phyloP scores from a whole-genome alignment of 2,329 filamentous ascomycete species.

The Phyllosticta paracitricarpa region DNA sequence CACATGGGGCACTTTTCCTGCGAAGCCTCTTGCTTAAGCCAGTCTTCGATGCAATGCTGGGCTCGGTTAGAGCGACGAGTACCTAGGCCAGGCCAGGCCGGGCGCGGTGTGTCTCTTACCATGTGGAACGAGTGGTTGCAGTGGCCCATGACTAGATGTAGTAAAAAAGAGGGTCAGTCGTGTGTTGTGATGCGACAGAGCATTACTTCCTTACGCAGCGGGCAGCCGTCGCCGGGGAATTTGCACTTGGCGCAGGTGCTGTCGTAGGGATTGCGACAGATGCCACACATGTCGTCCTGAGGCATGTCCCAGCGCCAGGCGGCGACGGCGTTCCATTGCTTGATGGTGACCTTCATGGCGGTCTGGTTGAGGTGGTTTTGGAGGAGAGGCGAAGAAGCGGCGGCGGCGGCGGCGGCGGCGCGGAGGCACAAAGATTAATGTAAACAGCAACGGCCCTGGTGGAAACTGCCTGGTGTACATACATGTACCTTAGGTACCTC shows the following conservation, averaged over 20 bases:
- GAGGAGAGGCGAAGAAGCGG: slow-evolving; percentile 11
- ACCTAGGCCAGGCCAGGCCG: too few relatives aligned
- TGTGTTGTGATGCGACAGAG: background rate
- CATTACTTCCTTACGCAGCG: slow-evolving; percentile 55
- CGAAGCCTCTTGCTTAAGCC: slow-evolving; percentile 90
- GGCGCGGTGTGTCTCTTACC: slow-evolving; percentile 40
- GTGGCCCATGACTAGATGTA: slow-evolving; percentile 69
- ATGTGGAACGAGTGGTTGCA: slow-evolving; percentile 98
- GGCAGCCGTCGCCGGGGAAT: slow-evolving; percentile 93
- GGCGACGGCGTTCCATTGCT: slow-evolving; percentile 85
- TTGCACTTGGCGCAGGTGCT: slow-evolving; percentile 97
- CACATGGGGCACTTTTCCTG: slow-evolving; percentile 98
- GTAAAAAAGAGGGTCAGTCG: background rate
- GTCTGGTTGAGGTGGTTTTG: background rate
- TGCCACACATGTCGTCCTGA: slow-evolving; percentile 94
- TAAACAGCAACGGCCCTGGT: background rate
- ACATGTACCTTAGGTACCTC: too few relatives aligned
- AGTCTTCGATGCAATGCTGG: slow-evolving; percentile 89
- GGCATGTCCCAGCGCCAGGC: slow-evolving; percentile 98
- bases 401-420: slow-evolving; percentile 15
- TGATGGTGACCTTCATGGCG: slow-evolving; percentile 91
- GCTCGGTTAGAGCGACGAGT: slow-evolving; percentile 9
- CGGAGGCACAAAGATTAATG: slow-evolving; percentile 4
- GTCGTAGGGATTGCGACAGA: slow-evolving; percentile 96
- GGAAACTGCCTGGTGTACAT: too few relatives aligned